Conservation (phyloP, 768 basidiomycete species). For the Termitomyces sp. region DNA sequence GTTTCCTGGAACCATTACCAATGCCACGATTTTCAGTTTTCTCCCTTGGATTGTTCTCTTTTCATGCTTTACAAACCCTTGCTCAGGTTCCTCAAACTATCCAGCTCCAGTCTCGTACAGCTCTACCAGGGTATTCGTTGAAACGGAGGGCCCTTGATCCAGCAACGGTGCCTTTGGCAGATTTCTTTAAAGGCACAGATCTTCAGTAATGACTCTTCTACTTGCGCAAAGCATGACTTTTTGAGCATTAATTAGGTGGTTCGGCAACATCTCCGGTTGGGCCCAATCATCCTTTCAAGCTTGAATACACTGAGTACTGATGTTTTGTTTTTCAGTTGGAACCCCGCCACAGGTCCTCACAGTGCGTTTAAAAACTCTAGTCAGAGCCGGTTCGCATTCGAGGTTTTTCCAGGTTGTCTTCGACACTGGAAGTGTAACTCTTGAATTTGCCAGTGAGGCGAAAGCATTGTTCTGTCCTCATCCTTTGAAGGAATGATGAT, state of each 20-base stretch:
- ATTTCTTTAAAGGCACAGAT: conserved; percentile 54
- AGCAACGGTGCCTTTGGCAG: conserved; percentile 38
- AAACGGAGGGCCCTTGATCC: conserved; percentile 33
- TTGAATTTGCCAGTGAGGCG: conserved; percentile 43
- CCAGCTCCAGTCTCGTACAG: conserved; percentile 10
- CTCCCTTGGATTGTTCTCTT: conserved; percentile 1
- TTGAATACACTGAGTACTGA: background rate
- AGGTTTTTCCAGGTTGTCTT: conserved; percentile 40
- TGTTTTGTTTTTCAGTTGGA: conserved; percentile 29
- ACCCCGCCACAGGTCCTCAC: conserved; percentile 46
- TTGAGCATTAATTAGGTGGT: conserved; percentile 34
- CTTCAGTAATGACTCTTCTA: conserved; percentile 36
- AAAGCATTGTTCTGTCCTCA: background rate
- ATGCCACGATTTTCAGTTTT: background rate
- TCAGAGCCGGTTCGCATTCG: background rate
- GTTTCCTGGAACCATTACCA: background rate
- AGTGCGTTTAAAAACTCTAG: conserved; percentile 18
- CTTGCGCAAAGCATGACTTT: conserved; percentile 1
- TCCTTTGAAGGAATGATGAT: background rate
- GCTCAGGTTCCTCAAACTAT: conserved; percentile 22
- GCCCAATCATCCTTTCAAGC: background rate
- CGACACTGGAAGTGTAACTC: conserved; percentile 47
- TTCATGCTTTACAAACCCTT: conserved; percentile 1
- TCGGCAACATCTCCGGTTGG: conserved; percentile 43
- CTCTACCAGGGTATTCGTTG: conserved; percentile 12